Percentiles rank a stretch among this genome's conserved stretches.
Conservation (phyloP, 169 alveolate genomes). For the Eimeria tenella region DNA sequence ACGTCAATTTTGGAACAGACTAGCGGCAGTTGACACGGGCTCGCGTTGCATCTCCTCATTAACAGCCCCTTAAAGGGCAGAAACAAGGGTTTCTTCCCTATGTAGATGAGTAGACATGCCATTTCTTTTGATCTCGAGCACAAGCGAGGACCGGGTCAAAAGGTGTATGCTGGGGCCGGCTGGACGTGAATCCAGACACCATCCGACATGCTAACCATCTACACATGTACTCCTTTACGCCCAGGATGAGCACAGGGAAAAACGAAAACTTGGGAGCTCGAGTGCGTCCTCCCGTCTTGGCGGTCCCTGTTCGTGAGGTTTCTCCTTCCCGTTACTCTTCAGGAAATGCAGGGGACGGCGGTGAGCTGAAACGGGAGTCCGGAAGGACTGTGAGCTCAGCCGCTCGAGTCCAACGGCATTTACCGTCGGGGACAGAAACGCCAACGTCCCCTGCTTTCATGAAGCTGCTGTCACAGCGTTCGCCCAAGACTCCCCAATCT, state of each 20-base stretch:
- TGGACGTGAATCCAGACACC: too few relatives aligned
- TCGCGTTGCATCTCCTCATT: background rate
- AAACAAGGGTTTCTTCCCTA: background rate
- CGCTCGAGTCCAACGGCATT: background rate
- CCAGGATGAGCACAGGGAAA: background rate
- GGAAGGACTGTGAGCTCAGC: background rate
- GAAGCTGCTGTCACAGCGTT: slow-evolving; percentile 57
- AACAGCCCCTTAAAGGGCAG: background rate
- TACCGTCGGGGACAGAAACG: background rate
- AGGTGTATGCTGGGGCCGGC: too few relatives aligned
- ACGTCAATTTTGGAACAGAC: slow-evolving; percentile 1
- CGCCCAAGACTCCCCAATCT: slow-evolving; percentile 49
- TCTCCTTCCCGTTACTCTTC: background rate
- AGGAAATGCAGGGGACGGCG: background rate
- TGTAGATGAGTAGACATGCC: background rate
- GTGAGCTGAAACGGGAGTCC: background rate
- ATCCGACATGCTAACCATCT: too few relatives aligned
- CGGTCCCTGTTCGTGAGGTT: background rate
- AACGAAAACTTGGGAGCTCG: background rate
- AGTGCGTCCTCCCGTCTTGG: slow-evolving; percentile 28
- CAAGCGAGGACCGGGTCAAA: background rate
- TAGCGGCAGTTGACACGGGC: background rate
- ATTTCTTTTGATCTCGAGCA: background rate
- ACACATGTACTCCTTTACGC: too few relatives aligned
- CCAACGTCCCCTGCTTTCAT: slow-evolving; percentile 65